These are phyloP conservation scores for Mycena crocata DNA, from an alignment of 768 basidiomycete species.

Conservation along the genomic window DNA sequence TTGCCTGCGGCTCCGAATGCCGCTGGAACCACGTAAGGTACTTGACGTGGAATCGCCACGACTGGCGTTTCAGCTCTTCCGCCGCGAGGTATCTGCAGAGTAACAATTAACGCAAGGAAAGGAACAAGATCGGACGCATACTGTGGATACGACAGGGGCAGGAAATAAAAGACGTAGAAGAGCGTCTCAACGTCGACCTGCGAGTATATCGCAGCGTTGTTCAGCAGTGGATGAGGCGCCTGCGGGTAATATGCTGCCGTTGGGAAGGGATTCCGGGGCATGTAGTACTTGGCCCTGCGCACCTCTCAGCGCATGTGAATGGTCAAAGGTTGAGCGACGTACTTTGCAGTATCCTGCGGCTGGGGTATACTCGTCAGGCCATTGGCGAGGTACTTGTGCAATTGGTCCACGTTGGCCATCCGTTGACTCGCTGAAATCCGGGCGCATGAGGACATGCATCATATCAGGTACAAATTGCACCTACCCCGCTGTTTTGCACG, in stretches of 20 bases:
- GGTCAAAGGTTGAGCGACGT: slow-evolving; percentile 34
- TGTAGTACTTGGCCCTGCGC: slow-evolving; percentile 93
- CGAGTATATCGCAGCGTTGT: slow-evolving; percentile 84
- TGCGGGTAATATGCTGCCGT: slow-evolving; percentile 96
- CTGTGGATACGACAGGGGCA: slow-evolving; percentile 98
- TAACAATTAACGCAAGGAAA: not conserved
- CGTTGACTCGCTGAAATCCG: slow-evolving; percentile 71
- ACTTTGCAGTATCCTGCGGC: slow-evolving; percentile 96
- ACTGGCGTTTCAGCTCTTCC: slow-evolving; percentile 95
- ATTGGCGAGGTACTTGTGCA: slow-evolving; percentile 92
- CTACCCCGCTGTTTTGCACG: slow-evolving; percentile 95
- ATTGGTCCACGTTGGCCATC: slow-evolving; percentile 87
- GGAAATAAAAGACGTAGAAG: slow-evolving; percentile 98
- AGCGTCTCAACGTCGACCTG: slow-evolving; percentile 97
- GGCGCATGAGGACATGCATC: not conserved
- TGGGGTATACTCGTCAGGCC: slow-evolving; percentile 89
- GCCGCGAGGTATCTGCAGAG: slow-evolving; percentile 87
- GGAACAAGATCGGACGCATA: slow-evolving; percentile 50
- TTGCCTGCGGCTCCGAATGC: slow-evolving; percentile 96
- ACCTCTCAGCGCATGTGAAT: not conserved
- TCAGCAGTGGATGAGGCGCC: slow-evolving; percentile 81
- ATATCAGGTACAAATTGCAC: slow-evolving; percentile 26
- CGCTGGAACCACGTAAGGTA: slow-evolving; percentile 99
- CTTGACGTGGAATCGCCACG: slow-evolving; percentile 99
- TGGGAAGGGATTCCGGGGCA: slow-evolving; percentile 89